phyloP scores from a whole-genome alignment of 1,284 basidiomycete species.

The Takashimella koratensis region DNA sequence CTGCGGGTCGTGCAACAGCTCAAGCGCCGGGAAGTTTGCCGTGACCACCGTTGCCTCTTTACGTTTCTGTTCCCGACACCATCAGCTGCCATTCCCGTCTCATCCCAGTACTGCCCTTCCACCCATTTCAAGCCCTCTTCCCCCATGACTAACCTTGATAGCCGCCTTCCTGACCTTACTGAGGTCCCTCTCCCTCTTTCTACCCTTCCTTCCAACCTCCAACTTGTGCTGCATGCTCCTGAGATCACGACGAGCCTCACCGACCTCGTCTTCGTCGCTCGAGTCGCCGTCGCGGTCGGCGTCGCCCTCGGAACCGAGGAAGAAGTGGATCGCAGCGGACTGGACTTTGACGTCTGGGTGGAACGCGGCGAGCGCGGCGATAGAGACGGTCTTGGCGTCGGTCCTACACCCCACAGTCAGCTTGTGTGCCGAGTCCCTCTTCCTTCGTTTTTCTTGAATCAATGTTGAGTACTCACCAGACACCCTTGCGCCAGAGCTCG shows the following conservation, averaged over 20 bases:
- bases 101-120: background rate
- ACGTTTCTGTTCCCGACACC: conserved; percentile 55
- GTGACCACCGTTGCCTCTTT: conserved; percentile 49
- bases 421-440: background rate
- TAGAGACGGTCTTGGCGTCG: conserved; percentile 90
- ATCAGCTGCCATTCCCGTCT: background rate
- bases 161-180: conserved; percentile 53
- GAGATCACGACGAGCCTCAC: conserved; percentile 59
- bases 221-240: conserved; percentile 73
- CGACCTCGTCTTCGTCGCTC: conserved; percentile 60
- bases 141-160: conserved; percentile 59
- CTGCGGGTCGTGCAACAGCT: conserved; percentile 93
- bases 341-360: conserved; percentile 95
- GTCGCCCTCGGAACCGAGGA: conserved; percentile 77
- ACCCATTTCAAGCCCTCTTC: background rate
- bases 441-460: background rate
- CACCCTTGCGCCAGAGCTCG: conserved; percentile 89
- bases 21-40: conserved; percentile 86
- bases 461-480: conserved; percentile 62
- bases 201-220: conserved; percentile 87
- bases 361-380: conserved; percentile 86
- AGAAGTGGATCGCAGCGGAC: conserved; percentile 94
- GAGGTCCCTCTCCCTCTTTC: conserved; percentile 68
- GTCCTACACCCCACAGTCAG: conserved; percentile 56
- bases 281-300: conserved; percentile 64